phyloP scores from a whole-genome alignment of 208 protist species.

The Trypanosoma congolense region DNA sequence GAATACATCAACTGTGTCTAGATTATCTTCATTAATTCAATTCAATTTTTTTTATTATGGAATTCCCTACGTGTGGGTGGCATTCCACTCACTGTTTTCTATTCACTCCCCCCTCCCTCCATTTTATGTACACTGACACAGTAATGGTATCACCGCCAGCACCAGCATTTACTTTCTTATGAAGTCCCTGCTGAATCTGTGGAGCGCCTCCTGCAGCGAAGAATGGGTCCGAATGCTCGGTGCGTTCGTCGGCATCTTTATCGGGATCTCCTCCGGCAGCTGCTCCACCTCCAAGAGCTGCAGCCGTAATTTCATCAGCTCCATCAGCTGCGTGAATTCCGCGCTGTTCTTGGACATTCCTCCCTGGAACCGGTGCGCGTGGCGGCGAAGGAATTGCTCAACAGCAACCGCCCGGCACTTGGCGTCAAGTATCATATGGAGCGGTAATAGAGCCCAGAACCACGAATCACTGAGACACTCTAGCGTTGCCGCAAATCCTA shows the following conservation, averaged over 20 bases:
- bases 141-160: too few relatives aligned
- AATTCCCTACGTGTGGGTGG: too few relatives aligned
- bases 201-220: conserved; percentile 51
- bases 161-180: conserved; percentile 4
- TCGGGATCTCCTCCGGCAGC: conserved; percentile 22
- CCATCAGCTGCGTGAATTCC: conserved; percentile 39
- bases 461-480: conserved; percentile 66
- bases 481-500: conserved; percentile 60
- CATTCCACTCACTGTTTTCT: background rate
- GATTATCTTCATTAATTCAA: too few relatives aligned
- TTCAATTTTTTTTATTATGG: too few relatives aligned
- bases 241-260: conserved; percentile 31
- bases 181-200: conserved; percentile 24
- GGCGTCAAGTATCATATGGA: conserved; percentile 72
- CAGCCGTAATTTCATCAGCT: conserved; percentile 35
- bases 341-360: conserved; percentile 10
- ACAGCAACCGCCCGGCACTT: conserved; percentile 43
- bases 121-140: background rate
- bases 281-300: conserved; percentile 37
- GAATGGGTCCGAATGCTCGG: conserved; percentile 69
- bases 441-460: conserved; percentile 76
- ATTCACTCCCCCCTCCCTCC: background rate
- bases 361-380: conserved; percentile 51
- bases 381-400: conserved; percentile 59
- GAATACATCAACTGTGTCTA: too few relatives aligned